phyloP scores from a whole-genome alignment of 768 basidiomycete genomes.

The Aureoboletus auriporus region DNA sequence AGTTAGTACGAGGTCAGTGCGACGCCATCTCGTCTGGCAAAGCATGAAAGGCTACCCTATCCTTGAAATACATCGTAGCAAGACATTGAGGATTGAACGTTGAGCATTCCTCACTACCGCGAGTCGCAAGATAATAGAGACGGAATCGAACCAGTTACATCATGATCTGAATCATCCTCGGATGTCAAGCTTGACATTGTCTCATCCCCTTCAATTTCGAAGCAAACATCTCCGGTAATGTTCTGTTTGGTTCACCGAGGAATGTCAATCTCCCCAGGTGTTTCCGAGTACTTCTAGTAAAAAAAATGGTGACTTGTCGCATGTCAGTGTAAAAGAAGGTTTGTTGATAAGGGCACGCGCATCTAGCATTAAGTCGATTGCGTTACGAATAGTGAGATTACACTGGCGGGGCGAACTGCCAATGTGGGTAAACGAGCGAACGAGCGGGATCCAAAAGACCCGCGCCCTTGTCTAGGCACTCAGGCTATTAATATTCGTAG shows the following conservation, averaged over 20 bases:
- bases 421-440: too few species aligned
- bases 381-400: too few species aligned
- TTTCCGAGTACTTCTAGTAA: constrained; percentile 30
- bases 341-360: neutral
- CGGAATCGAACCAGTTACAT: too few species aligned
- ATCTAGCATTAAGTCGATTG: too few species aligned
- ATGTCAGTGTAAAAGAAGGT: neutral
- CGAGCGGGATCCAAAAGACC: too few species aligned
- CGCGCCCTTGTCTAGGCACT: too few species aligned
- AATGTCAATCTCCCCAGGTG: constrained; percentile 36
- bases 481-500: too few species aligned
- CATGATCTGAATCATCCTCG: too few species aligned
- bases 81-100: neutral
- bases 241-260: constrained; percentile 35
- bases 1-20: neutral
- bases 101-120: too few species aligned
- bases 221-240: constrained; percentile 35
- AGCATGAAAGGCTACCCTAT: too few species aligned
- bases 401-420: too few species aligned
- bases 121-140: too few species aligned
- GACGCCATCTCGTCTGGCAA: constrained; percentile 12
- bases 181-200: constrained; percentile 16
- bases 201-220: constrained; percentile 26
- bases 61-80: neutral
- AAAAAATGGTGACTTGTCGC: neutral